Percentiles rank a stretch among this genome's conserved stretches.
Evolutionary conservation across 805 yeast genomes (phyloP).

Genomic region (Yarrowia sp.): DNA sequence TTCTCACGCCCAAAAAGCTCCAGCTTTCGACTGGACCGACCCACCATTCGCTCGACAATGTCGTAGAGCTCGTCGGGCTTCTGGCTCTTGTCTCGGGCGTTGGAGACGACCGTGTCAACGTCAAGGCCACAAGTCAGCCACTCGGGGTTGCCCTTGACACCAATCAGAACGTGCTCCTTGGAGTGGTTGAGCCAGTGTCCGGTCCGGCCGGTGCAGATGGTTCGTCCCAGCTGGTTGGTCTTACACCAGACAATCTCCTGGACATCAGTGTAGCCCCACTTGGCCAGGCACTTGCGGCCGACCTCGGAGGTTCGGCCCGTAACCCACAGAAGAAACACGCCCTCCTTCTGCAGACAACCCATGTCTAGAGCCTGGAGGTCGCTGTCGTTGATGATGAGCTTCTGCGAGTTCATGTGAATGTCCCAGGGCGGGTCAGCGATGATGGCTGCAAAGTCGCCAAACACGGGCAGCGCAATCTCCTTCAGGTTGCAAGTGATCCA

Average conservation of each 20-base stretch:
- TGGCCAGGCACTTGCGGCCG: constrained; percentile 69
- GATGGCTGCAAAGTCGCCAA: constrained; percentile 75
- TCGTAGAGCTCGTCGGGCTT: constrained; percentile 91
- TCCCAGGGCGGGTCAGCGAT: constrained; percentile 97
- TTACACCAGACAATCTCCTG: constrained; percentile 91
- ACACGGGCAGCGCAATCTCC: constrained; percentile 58
- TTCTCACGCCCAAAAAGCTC: constrained; percentile 89
- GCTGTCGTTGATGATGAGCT: constrained; percentile 65
- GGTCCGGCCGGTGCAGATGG: constrained; percentile 92
- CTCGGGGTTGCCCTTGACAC: constrained; percentile 71
- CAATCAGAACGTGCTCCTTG: constrained; percentile 84
- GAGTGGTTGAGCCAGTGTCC: constrained; percentile 98
- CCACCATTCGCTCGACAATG: constrained; percentile 79
- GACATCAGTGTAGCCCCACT: constrained; percentile 77
- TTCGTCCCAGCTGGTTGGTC: constrained; percentile 79
- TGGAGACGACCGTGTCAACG: constrained; percentile 71
- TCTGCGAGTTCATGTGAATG: constrained; percentile 85
- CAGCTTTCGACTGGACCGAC: constrained; percentile 68
- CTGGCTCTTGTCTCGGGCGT: constrained; percentile 82
- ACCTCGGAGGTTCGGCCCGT: constrained; percentile 90
- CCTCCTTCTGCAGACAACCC: constrained; percentile 72
- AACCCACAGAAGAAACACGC: constrained; percentile 84
- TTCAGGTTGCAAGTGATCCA: constrained; percentile 87
- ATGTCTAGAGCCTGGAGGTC: constrained; percentile 68
- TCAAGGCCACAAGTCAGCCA: constrained; percentile 71